Evolutionary conservation across 768 basidiomycete species (phyloP), one percentile per base, ranked within the genome.

Genomic region (Daedaleopsis sinensis): DNA sequence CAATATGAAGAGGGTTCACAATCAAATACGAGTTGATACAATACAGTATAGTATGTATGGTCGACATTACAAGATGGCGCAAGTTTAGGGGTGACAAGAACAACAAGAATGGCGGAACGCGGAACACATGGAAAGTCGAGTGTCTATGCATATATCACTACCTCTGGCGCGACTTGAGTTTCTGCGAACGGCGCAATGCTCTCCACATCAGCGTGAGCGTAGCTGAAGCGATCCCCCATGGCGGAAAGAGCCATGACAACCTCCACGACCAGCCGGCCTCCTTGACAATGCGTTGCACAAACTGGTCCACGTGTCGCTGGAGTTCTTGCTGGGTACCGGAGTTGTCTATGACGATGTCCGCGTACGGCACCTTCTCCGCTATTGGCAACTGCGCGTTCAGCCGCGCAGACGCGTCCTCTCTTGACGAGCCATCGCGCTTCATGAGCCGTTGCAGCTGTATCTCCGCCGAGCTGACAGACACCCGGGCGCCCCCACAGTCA

Each of bases 291-390:
- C 78, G 76, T 6, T 63, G 57, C 1, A 83, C 76, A 42, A 85
- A 72, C 35, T 75, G 69, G 24, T 81, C 80, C 11, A 87, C 77
- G 58, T 86, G 84, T 1, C 65, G 67, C 38, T 88, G 79, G 11
- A 98, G 78, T 59, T 95, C 93, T 38, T 80, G 73, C 9, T 78
- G 76, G 0, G 88, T 79, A 1, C 94, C 93, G 7, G 92, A 93
- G 72, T 98, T 98, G 76, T 98, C 95, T 36, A 98, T 71, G 52
- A 97, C 86, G 54, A 85, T 71, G 70, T 96, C 93, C 4, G 94
- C 96, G 63, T 92, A 95, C n/a, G 77, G 68, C 5, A 94, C 78
- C 72, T 98, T 99, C 38, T 86, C 79, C 0, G 83, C 69, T 47
- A 97, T 90, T 0, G 94, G 83, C 51, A 94, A 74, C 73, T 98